A percentile compares a stretch with the other conserved stretches of the same genome.
These are phyloP conservation scores for Lichtheimia hyalospora DNA, from an alignment of 371 early-diverging fungal species.

Conservation along the genomic window DNA sequence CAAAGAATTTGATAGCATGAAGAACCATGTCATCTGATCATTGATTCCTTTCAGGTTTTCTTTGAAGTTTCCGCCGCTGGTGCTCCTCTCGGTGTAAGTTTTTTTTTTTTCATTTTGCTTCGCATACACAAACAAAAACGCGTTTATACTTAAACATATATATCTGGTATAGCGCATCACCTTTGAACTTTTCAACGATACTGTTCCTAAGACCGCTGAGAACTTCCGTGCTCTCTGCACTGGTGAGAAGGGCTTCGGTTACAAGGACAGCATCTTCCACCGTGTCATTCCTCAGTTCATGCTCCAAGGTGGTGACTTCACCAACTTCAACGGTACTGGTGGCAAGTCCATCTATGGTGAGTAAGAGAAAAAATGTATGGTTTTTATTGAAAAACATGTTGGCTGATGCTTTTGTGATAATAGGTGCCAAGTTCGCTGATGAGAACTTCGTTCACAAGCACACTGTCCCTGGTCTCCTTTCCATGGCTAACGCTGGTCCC, in stretches of 20 bases:
- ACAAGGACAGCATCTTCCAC: conserved; percentile 91
- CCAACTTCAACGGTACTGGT: conserved; percentile 95
- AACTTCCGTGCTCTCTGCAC: conserved; percentile 92
- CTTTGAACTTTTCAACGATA: conserved; percentile 81
- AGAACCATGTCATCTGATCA: too few relatives aligned
- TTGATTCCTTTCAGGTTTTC: conserved; percentile 38
- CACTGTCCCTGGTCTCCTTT: conserved; percentile 80
- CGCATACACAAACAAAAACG: neutral
- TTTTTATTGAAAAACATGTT: conserved; percentile 7
- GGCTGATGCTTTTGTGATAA: neutral
- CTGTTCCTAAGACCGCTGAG: conserved; percentile 95
- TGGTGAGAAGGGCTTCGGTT: conserved; percentile 79
- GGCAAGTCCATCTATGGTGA: conserved; percentile 95
- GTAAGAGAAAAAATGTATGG: too few relatives aligned
- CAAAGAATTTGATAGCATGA: too few relatives aligned
- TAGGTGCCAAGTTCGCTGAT: conserved; percentile 81
- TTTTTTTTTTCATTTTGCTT: too few relatives aligned
- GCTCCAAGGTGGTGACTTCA: conserved; percentile 99
- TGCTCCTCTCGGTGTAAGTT: conserved; percentile 61
- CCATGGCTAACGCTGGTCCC: conserved; percentile 97
- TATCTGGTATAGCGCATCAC: conserved; percentile 36
- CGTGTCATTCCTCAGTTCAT: conserved; percentile 95
- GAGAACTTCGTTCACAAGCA: conserved; percentile 98
- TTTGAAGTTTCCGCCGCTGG: conserved; percentile 56
- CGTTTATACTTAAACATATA: neutral